Percentiles rank a stretch among this genome's conserved stretches.
Evolutionary conservation across 495 filamentous ascomycete species (phyloP).

Genomic region (Evansstolkia leycettana): DNA sequence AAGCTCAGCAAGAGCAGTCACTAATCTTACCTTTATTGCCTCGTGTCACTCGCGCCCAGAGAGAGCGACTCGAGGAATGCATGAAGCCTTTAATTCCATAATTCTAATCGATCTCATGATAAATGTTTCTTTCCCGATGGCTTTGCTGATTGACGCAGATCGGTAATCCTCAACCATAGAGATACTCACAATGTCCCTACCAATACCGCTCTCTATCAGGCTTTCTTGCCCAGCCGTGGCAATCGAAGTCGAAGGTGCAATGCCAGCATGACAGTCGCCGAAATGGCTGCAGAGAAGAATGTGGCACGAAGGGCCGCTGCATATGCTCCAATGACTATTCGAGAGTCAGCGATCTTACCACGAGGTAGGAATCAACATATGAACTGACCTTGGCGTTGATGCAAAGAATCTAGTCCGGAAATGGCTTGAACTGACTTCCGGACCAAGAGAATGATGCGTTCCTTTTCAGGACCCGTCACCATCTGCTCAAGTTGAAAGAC

Average conservation of each 20-base stretch:
- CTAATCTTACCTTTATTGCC: too few relatives aligned
- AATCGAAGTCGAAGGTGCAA: constrained; percentile 39
- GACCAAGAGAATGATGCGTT: constrained; percentile 36
- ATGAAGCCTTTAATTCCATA: too few relatives aligned
- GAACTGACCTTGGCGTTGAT: constrained; percentile 37
- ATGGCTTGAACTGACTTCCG: constrained; percentile 43
- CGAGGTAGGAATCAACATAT: neutral
- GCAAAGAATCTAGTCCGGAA: constrained; percentile 31
- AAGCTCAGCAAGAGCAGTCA: too few relatives aligned
- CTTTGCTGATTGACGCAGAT: too few relatives aligned
- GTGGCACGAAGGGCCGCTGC: constrained; percentile 42
- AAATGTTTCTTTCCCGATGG: too few relatives aligned
- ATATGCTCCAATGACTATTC: constrained; percentile 44
- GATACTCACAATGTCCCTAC: neutral
- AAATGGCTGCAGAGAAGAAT: constrained; percentile 37
- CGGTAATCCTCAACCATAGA: too few relatives aligned
- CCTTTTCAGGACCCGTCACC: constrained; percentile 42
- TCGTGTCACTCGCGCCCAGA: too few relatives aligned
- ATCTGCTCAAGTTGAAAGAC: constrained; percentile 41
- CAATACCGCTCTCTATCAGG: constrained; percentile 2
- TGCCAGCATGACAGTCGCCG: constrained; percentile 35
- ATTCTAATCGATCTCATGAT: too few relatives aligned
- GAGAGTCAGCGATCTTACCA: constrained; percentile 18
- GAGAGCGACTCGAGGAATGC: too few relatives aligned
- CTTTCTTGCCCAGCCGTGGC: constrained; percentile 37